Evolutionary conservation across 73 alveolate genomes (phyloP), one percentile per base, ranked within the genome.

Genomic region (Blepharisma japonicum): DNA sequence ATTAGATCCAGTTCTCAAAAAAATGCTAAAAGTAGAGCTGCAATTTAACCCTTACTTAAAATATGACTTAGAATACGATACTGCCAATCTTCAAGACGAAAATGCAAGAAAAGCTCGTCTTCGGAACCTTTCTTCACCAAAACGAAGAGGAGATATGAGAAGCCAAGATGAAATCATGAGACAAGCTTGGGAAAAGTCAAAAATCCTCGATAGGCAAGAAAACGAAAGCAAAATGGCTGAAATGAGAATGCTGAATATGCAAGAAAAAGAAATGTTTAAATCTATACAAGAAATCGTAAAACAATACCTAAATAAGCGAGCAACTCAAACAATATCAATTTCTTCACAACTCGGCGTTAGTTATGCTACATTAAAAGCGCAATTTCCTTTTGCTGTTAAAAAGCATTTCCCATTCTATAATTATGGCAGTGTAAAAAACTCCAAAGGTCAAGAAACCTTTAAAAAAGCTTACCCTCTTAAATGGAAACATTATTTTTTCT

Each of bases 1-100:
- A 18, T 9, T 61, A 9, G 74, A 61, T 25, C 74, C 74, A 61
- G 47, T 61, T 20, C 18, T 61, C 14, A 61, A 25, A 25, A 61
- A 25, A 14, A 61, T 61, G 74, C n/a, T 61, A n/a, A 61, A 61
- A 61, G 47, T 25, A 8, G 74, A 61, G 23, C 23, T 61, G 47
- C 14, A 11, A 14, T n/a, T 14, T 14, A 61, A 61, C 46, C 74
- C 50, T 14, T 39, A 14, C 14, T 14, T 14, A 61, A 61, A 61
- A 61, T 61, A 18, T 39, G 74, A 61, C 5, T 25, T 61, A 9
- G 74, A 61, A 61, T 61, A 61, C 47, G 74, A 61, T 2, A 25
- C 74, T 25, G 18, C 14, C 23, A 61, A 61, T 61, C 47, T 14
- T 8, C 47, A 61, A 25, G 74, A 61, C 11, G 74, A 61, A 61